Evolutionary conservation across 345 rosid species (phyloP).

Genomic region (Salix koriyanagi): DNA sequence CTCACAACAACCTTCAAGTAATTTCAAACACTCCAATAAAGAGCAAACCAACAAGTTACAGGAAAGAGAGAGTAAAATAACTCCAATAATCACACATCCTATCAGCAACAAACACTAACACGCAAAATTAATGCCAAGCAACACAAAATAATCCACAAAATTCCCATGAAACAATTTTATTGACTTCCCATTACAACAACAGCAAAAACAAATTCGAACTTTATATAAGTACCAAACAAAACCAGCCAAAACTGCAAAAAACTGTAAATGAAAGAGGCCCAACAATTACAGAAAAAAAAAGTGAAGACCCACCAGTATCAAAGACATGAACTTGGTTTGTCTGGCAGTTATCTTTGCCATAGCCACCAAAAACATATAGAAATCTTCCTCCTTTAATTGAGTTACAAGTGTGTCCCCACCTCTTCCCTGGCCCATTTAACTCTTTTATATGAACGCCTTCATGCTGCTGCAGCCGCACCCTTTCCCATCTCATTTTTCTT

Average conservation of each 20-base stretch:
- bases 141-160: constrained; percentile 23
- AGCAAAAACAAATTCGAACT: constrained; percentile 1
- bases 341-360: constrained; percentile 87
- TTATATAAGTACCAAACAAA: neutral
- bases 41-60: neutral
- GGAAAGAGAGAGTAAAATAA: neutral
- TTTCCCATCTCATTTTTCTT: constrained; percentile 89
- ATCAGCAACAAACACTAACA: neutral
- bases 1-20: constrained; percentile 6
- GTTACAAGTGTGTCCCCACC: constrained; percentile 99
- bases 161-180: constrained; percentile 11
- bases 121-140: constrained; percentile 11
- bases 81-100: neutral
- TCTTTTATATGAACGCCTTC: constrained; percentile 17
- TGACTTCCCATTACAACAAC: neutral
- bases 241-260: constrained; percentile 6
- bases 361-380: constrained; percentile 90
- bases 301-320: constrained; percentile 61
- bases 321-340: constrained; percentile 95
- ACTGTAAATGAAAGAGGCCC: neutral
- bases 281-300: constrained; percentile 7
- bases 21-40: neutral
- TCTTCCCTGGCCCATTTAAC: constrained; percentile 67
- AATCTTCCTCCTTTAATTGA: constrained; percentile 80
- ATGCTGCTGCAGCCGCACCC: constrained; percentile 26